Evolutionary conservation across 2,329 filamentous ascomycete species (phyloP), one percentile per base, ranked within the genome.

Genomic region (Magnaporthales sp.): DNA sequence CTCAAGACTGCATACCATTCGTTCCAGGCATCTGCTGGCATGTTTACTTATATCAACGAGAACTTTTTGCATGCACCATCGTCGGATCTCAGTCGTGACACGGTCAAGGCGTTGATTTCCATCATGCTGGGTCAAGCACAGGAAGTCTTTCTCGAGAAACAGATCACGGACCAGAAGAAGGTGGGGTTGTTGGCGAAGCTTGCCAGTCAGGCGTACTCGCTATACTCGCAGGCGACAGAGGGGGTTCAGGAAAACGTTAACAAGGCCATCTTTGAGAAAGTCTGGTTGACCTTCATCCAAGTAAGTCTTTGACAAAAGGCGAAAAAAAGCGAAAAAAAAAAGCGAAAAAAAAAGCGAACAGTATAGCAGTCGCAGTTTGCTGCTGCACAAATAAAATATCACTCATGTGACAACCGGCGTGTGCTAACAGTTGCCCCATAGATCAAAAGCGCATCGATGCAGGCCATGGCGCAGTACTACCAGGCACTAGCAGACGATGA

Each of bases 1-100:
- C 86, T 98, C 75, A 99, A 99, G 80, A 94, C 93, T 15, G 92
- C 95, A 22, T 99, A 98, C 76, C 94, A 99, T 78, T 97, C 93
- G 24, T 98, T 98, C 80, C 95, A 99, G 78, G 95, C 95, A 56
- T 93, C 94, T 8, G 95, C 95, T 10, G 95, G 95, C 80, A 99
- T 99, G 95, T 99, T 98, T 78, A 98, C 94, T 66, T 99, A 99
- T 74, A 99, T 99, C 81, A 99, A 99, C 78, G 95, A 99, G 80
- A 99, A 99, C 80, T 99, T 99, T 76, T 82, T 99, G 46, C 95
- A 99, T 74, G 95, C 95, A 1, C 95, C 96, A 0, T 97, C 93
- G 9, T 93, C 92, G n/a, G 95, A 99, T 74, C 80, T 99, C 63
- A 98, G 93, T 76, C 84, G 95, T 68, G 94, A 99, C 64, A 99